Evolutionary conservation across 176 grass and related monocot genomes (phyloP), one percentile per base, ranked within the genome.

Genomic region (Calamus simplicifolius): DNA sequence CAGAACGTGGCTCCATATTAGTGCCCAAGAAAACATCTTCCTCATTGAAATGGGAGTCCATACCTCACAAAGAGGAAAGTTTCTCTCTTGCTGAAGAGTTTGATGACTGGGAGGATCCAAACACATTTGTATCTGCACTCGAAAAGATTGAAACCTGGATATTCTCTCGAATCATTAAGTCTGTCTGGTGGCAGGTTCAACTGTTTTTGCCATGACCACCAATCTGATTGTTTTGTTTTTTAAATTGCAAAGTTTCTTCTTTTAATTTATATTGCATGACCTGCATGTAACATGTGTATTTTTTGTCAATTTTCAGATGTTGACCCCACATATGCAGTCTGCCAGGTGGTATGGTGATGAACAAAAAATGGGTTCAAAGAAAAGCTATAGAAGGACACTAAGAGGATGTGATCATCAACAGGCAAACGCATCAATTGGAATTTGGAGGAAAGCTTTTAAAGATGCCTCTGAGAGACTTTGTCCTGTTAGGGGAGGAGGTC

Each of bases 131-230:
- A 72, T 80, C 84, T 52, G 84, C 87, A 64, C 66, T 97, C 23
- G 83, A 79, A 68, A 97, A 91, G 73, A 97, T 85, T 21, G 93
- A 97, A 80, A 84, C 72, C 10, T 97, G 93, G 93, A 85, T 97
- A 66, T 88, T 97, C 67, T 88, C 81, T 64, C 61, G 87, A 69
- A 85, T 88, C 50, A 79, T 91, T 28, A 84, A 92, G 59, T 92
- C 84, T 54, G 77, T 97, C 69, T 97, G 93, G 93, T 97, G 93
- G 93, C 93, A 97, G 93, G 93, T 97, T 50, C 29, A 59, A 10
- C 4, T 18, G 26, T 17, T 31, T 23, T 68, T 21, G 1, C 53
- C 12, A 49, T 26, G 13, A 50, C 14, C 49, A 31, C 5, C 16
- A 1, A 18, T 51, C 15, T n/a, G 5, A n/a, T 31, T 29, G 5